Evolutionary conservation across 129 eudicot genomes (phyloP).

Genomic region (Chrysanthemum makinoi): DNA sequence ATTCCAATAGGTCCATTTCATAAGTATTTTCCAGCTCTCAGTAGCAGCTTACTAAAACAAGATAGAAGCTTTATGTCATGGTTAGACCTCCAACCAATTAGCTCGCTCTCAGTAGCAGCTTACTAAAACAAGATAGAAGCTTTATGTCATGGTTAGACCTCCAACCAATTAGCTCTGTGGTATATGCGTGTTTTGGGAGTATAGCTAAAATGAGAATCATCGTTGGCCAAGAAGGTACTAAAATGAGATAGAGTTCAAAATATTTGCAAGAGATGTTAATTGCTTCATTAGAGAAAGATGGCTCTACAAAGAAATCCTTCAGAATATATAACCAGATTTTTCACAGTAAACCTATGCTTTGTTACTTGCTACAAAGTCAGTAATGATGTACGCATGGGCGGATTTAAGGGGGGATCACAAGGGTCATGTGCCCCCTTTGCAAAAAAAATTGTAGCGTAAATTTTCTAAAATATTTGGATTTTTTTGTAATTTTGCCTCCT

Average conservation of each 20-base stretch:
- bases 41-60: constrained; percentile 34
- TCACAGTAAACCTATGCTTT: constrained; percentile 3
- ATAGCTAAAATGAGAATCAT: constrained; percentile 24
- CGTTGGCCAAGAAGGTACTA: constrained; percentile 18
- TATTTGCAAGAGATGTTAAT: constrained; percentile 24
- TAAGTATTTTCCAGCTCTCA: constrained; percentile 36
- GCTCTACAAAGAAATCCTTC: constrained; percentile 20
- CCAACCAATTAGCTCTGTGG: constrained; percentile 44
- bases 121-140: constrained; percentile 34
- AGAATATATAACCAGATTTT: background rate
- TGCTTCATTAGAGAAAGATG: constrained; percentile 21
- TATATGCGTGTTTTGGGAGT: constrained; percentile 61
- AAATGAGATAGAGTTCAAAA: constrained; percentile 25
- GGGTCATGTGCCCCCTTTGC: too few species aligned
- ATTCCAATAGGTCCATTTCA: constrained; percentile 55
- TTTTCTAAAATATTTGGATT: too few species aligned
- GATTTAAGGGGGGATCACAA: too few species aligned
- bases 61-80: constrained; percentile 40
- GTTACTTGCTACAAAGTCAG: background rate
- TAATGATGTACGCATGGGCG: too few species aligned
- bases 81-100: constrained; percentile 48
- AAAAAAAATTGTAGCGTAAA: too few species aligned
- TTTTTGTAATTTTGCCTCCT: too few species aligned
- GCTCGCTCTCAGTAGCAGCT: constrained; percentile 39
- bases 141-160: constrained; percentile 45